A percentile compares a stretch with the other conserved stretches of the same genome.
Evolutionary conservation across 2,329 filamentous ascomycete genomes (phyloP).

Genomic region (Fusarium neocosmosporiellum): DNA sequence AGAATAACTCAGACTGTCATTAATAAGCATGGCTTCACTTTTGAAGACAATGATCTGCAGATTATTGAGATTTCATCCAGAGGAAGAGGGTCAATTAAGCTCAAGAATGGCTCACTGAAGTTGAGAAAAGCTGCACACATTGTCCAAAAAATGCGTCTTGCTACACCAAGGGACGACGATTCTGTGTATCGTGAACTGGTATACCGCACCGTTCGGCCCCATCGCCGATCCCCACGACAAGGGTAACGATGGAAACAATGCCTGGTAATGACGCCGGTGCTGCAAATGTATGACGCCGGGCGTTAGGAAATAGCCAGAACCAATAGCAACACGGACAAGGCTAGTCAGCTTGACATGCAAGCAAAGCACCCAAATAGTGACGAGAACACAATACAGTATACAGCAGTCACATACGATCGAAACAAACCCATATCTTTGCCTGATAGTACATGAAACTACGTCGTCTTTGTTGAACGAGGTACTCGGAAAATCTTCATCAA

Average conservation of each 20-base stretch:
- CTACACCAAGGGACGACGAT: neutral
- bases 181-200: neutral
- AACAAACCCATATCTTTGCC: no score
- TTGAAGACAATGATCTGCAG: neutral
- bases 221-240: neutral
- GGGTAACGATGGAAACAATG: neutral
- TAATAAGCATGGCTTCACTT: neutral
- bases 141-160: neutral
- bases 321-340: no score
- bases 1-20: neutral
- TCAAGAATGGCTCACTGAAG: neutral
- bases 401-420: no score
- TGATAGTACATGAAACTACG: neutral
- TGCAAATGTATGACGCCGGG: neutral
- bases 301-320: neutral
- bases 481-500: neutral
- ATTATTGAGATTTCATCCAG: neutral
- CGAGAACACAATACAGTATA: neutral
- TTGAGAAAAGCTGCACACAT: neutral
- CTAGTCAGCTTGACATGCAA: neutral
- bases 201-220: neutral
- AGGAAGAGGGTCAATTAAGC: neutral
- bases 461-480: neutral
- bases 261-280: neutral
- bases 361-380: neutral